Evolutionary conservation across 257 asterid species (phyloP), one percentile per base, ranked within the genome.

Genomic region (Gynochthodes officinalis): DNA sequence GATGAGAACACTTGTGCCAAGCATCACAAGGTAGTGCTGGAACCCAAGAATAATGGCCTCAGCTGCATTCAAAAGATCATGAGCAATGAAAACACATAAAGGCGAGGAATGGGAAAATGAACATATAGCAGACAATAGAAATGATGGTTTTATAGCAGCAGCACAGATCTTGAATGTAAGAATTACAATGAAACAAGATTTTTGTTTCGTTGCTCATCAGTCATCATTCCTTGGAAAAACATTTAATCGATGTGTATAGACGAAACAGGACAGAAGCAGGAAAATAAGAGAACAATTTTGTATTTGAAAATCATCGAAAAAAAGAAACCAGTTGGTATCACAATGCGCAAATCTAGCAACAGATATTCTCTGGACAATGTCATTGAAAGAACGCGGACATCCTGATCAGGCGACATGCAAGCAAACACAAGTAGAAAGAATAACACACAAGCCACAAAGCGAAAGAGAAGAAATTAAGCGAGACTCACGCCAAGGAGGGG

Each of bases 401-500:
- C 4, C 58, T 3, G 4, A 58, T 58, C 64, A 58, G n/a, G 4
- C 27, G n/a, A 43, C 58, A 7, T 39, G n/a, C 64, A 49, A 14
- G n/a, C 40, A 37, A 8, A 42, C 48, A 57, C 53, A 59, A 13
- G 2, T 2, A 40, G 7, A 52, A 21, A 40, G 6, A 37, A 19
- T 9, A 40, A 12, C n/a, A 37, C 32, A 52, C 2, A 70, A n/a
- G 13, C 7, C 52, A 54, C 28, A 55, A 12, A 37, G 28, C 2
- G 25, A 46, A 46, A 42, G 27, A 72, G 64, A 69, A 71, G 50
- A 64, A 12, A n/a, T n/a, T n/a, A 33, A 27, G 18, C 52, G 74
- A n/a, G 16, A 82, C 93, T 85, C n/a, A 93, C 97, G 98, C 97
- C 97, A 93, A 0, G 98, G 98, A 66, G 97, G 98, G 4, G 97